A percentile compares a stretch with the other conserved stretches of the same genome.
Evolutionary conservation across 2,329 filamentous ascomycete genomes (phyloP).

Genomic region (Rutstroemia sp.): DNA sequence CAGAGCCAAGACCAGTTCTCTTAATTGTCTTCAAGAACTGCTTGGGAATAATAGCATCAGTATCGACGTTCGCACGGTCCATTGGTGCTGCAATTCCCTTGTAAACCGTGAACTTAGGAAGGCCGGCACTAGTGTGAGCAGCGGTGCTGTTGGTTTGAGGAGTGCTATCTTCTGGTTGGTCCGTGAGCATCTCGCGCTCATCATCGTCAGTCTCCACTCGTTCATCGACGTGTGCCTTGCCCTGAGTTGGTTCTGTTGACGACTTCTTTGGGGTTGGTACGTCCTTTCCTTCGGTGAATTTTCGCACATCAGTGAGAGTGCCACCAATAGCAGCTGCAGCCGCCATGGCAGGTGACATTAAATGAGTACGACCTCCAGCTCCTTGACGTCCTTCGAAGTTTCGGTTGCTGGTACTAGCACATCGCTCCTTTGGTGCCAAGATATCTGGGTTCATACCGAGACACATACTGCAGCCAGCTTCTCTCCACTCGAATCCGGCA

Average conservation of each 20-base stretch:
- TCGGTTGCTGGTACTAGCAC: constrained; percentile 90
- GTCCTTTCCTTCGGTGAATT: constrained; percentile 49
- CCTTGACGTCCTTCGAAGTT: constrained; percentile 98
- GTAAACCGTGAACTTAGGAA: constrained; percentile 70
- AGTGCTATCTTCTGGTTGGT: constrained; percentile 55
- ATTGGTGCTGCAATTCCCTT: constrained; percentile 85
- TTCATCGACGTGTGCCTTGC: constrained; percentile 40
- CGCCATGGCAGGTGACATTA: constrained; percentile 97
- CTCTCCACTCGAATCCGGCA: constrained; percentile 95
- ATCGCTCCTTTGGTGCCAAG: constrained; percentile 82
- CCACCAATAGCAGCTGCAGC: constrained; percentile 84
- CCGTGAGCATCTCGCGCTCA: constrained; percentile 45
- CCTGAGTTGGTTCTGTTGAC: constrained; percentile 11
- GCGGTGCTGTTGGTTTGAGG: constrained; percentile 57
- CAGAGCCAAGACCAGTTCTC: constrained; percentile 82
- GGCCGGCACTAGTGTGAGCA: constrained; percentile 41
- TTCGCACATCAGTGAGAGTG: constrained; percentile 86
- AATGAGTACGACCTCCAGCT: constrained; percentile 80
- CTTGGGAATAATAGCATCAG: constrained; percentile 98
- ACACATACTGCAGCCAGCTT: constrained; percentile 98
- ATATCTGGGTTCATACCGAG: constrained; percentile 99
- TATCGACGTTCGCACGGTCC: constrained; percentile 87
- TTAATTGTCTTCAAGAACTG: constrained; percentile 99
- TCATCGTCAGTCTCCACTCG: constrained; percentile 42
- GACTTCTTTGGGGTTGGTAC: constrained; percentile 17